Evolutionary conservation across 306 rosid genomes (phyloP).

Genomic region (Sicyos edulis): DNA sequence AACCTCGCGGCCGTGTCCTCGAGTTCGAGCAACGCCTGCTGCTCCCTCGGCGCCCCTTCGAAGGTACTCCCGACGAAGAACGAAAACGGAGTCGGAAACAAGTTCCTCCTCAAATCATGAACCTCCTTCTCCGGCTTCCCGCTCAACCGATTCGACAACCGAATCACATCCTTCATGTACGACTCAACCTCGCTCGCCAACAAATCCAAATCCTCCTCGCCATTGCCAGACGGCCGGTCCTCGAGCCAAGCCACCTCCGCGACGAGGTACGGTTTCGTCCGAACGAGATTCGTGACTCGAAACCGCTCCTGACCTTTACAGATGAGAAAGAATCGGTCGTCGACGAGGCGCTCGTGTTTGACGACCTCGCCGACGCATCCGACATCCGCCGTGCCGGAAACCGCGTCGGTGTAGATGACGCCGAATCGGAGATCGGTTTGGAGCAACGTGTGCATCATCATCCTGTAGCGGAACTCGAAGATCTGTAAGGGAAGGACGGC

Average conservation of each 20-base stretch:
- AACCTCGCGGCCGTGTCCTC: conserved; percentile 82
- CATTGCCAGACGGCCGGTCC: conserved; percentile 72
- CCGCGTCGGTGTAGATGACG: conserved; percentile 70
- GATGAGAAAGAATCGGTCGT: conserved; percentile 87
- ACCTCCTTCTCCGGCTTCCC: conserved; percentile 95
- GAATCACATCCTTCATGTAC: conserved; percentile 86
- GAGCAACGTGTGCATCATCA: conserved; percentile 98
- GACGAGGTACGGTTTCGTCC: conserved; percentile 83
- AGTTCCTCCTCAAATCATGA: conserved; percentile 75
- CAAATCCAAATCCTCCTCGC: conserved; percentile 55
- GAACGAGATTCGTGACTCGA: conserved; percentile 58
- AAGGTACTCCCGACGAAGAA: conserved; percentile 95
- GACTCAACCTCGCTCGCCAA: conserved; percentile 76
- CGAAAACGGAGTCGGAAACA: conserved; percentile 91
- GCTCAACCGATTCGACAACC: conserved; percentile 84
- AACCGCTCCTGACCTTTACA: conserved; percentile 98
- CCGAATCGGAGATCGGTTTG: conserved; percentile 98
- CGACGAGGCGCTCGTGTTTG: conserved; percentile 91
- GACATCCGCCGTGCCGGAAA: conserved; percentile 69
- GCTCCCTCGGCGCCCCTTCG: conserved; percentile 97
- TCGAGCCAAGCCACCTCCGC: conserved; percentile 89
- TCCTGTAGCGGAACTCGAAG: conserved; percentile 97
- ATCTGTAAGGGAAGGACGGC: conserved; percentile 91
- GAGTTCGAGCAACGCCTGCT: conserved; percentile 88
- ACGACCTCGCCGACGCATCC: conserved; percentile 97